phyloP scores from a whole-genome alignment of 2,329 filamentous ascomycete species.

The Colletotrichum magnum region DNA sequence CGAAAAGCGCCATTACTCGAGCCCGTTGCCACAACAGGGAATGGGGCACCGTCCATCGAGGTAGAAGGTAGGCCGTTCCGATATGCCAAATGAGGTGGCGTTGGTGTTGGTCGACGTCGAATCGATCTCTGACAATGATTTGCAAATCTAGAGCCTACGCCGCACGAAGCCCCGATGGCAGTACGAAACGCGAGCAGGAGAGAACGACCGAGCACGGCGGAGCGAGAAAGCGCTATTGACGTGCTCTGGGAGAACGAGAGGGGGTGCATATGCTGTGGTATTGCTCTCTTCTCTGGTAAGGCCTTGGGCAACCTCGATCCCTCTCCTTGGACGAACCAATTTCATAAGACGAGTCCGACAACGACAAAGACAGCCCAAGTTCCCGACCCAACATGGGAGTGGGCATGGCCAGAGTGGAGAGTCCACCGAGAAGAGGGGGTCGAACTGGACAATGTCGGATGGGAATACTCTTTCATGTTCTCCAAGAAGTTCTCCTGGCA shows the following conservation, averaged over 20 bases:
- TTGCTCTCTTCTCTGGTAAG: slow-evolving; percentile 88
- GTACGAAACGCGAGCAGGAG: slow-evolving; percentile 12
- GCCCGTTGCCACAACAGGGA: slow-evolving; percentile 4
- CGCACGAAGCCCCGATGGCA: slow-evolving; percentile 18
- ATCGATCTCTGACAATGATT: background rate
- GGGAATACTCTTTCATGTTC: slow-evolving; percentile 97
- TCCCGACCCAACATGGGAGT: slow-evolving; percentile 95
- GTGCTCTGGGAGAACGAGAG: slow-evolving; percentile 96
- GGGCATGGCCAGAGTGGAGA: slow-evolving; percentile 80
- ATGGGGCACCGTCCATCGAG: slow-evolving; percentile 39
- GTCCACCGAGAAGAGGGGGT: slow-evolving; percentile 81
- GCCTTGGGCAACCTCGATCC: slow-evolving; percentile 91
- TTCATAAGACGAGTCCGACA: slow-evolving; percentile 72
- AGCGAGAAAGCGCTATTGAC: slow-evolving; percentile 77
- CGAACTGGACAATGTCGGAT: slow-evolving; percentile 83
- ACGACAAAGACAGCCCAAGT: slow-evolving; percentile 89
- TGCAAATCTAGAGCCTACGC: slow-evolving; percentile 25
- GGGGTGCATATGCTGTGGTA: slow-evolving; percentile 89
- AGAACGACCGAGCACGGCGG: slow-evolving; percentile 19
- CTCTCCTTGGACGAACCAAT: slow-evolving; percentile 84
- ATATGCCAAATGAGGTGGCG: too few species aligned
- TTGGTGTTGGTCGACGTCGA: too few species aligned
- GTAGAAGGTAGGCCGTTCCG: slow-evolving; percentile 31
- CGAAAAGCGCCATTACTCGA: slow-evolving; percentile 9
- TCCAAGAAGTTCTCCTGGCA: slow-evolving; percentile 85